These are phyloP conservation scores for Alternaria alternata DNA, from an alignment of 2,329 filamentous ascomycete species.

Conservation along the genomic window DNA sequence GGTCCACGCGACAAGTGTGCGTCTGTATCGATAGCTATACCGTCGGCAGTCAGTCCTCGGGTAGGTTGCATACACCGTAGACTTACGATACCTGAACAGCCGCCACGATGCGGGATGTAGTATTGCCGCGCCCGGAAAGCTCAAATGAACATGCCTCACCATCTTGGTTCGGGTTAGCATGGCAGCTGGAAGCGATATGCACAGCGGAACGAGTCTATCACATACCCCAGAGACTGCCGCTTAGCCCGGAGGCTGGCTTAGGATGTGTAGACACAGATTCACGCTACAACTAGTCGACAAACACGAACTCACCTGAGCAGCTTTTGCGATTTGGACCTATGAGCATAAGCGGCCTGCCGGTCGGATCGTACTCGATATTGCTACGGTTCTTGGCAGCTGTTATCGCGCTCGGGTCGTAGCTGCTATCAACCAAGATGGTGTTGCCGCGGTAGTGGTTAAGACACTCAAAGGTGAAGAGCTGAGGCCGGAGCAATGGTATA, in stretches of 20 bases:
- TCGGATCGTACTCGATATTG: conserved; percentile 49
- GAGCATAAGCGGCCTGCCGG: conserved; percentile 40
- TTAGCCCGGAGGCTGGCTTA: conserved; percentile 22
- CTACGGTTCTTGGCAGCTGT: conserved; percentile 38
- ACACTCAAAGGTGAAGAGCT: conserved; percentile 14
- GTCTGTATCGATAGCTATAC: neutral
- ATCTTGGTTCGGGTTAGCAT: conserved; percentile 16
- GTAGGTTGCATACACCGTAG: conserved; percentile 16
- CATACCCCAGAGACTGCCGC: conserved; percentile 27
- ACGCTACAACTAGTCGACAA: conserved; percentile 10
- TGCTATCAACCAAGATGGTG: conserved; percentile 26
- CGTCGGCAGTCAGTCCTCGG: conserved; percentile 15
- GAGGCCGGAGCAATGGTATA: conserved; percentile 40
- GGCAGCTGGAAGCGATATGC: conserved; percentile 17
- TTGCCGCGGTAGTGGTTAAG: conserved; percentile 19
- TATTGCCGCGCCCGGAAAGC: conserved; percentile 18
- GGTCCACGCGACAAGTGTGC: conserved; percentile 6
- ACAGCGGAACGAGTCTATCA: conserved; percentile 20
- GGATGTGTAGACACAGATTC: conserved; percentile 10
- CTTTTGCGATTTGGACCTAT: conserved; percentile 33
- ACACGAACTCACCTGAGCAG: conserved; percentile 46
- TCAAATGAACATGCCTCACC: conserved; percentile 26
- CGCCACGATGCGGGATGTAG: conserved; percentile 21
- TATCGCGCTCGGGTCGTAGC: conserved; percentile 30
- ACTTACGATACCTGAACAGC: conserved; percentile 16